Evolutionary conservation across 805 yeast genomes (phyloP), one percentile per base, ranked within the genome.

Genomic region (Saturnispora dispora): DNA sequence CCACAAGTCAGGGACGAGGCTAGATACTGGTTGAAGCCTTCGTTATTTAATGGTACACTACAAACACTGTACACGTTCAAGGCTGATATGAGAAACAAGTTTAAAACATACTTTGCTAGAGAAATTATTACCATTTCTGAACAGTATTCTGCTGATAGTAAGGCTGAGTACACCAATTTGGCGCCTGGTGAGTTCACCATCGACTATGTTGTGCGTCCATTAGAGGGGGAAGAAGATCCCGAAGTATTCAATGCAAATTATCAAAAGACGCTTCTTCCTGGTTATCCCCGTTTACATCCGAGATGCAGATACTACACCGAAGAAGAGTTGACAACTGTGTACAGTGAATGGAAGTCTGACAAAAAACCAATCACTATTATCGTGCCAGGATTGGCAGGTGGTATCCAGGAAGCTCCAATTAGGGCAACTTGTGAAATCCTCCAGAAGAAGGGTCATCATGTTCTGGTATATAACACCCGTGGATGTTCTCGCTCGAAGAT

Each of bases 401-500:
- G 95, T 1, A 81, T 88, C 15, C 85, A 82, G 58, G 93, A 85
- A 63, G 80, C 86, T 20, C 82, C 82, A 52, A 77, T 85, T 45
- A 73, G 88, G 55, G 75, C 83, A 8, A 68, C 81, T 37, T 66
- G 79, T 36, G 67, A 69, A 45, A 64, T 67, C 20, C 65, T 82
- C 46, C 71, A 75, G 32, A 58, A 63, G 1, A 69, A 50, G 59
- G 70, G 55, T 73, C 81, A 62, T 79, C 83, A 65, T 20, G 61
- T 81, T 46, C 84, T 82, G 18, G 78, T 77, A 3, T 60, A 85
- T 46, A 84, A 83, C 62, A 74, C 85, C 17, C 72, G 95, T 60
- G 95, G 95, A 3, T 85, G 91, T 66, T 83, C 88, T 30, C 75
- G 87, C 61, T 83, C 88, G 20, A 82, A 82, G 55, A 71, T 85